Evolutionary conservation across 306 rosid species (phyloP).

Genomic region (Lathyrus sativus): DNA sequence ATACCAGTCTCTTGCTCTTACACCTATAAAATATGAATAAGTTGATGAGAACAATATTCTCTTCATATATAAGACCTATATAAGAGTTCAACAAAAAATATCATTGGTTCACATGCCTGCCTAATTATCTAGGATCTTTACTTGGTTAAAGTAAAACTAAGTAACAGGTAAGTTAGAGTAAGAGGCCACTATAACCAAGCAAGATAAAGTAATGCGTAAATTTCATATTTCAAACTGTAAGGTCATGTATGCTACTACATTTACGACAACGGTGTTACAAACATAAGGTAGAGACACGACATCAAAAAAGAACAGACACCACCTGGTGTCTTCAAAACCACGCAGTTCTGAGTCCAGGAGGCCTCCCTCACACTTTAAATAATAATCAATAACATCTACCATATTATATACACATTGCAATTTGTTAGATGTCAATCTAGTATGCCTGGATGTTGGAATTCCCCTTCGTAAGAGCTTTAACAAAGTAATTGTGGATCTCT

Average conservation of each 20-base stretch:
- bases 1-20: conserved; percentile 6
- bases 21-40: background rate
- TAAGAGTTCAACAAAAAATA: conserved; percentile 16
- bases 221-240: conserved; percentile 27
- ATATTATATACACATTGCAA: too few species aligned
- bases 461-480: too few species aligned
- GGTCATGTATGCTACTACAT: conserved; percentile 43
- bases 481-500: too few species aligned
- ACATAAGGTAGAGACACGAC: too few species aligned
- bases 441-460: too few species aligned
- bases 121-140: conserved; percentile 20
- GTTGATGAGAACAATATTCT: conserved; percentile 14
- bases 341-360: too few species aligned
- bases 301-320: too few species aligned
- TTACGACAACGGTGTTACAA: conserved; percentile 42
- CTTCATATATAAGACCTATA: conserved; percentile 5
- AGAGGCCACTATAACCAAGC: conserved; percentile 19
- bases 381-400: too few species aligned
- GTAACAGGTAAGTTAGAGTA: background rate
- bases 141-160: conserved; percentile 14
- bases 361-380: too few species aligned
- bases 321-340: too few species aligned
- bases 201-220: conserved; percentile 15
- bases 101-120: conserved; percentile 7
- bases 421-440: too few species aligned